Percentiles rank a stretch among this genome's conserved stretches.
These are phyloP conservation scores for Boletus vinaceobasis DNA, from an alignment of 768 basidiomycete genomes.

Conservation along the genomic window DNA sequence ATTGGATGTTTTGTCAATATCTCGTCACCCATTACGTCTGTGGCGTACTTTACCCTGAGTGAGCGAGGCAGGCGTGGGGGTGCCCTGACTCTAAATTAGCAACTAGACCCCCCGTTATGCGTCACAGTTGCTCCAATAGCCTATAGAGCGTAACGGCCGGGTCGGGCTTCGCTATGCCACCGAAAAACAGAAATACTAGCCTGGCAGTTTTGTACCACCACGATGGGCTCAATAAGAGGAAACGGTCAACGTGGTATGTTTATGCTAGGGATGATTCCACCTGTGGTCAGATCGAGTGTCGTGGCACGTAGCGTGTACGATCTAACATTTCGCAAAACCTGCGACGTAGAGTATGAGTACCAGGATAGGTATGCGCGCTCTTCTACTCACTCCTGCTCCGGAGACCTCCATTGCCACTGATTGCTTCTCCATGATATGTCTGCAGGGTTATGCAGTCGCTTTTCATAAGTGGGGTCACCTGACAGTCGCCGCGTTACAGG, in stretches of 20 bases:
- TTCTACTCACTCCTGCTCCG: conserved; percentile 58
- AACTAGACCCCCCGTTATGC: no score
- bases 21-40: no score
- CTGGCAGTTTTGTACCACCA: no score
- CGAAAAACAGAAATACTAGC: no score
- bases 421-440: conserved; percentile 52
- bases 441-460: conserved; percentile 48
- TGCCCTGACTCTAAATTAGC: no score
- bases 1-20: no score
- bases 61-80: no score
- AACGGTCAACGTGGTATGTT: conserved; percentile 45
- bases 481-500: no score
- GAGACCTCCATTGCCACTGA: conserved; percentile 75
- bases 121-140: no score
- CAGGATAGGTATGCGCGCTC: conserved; percentile 39
- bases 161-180: no score
- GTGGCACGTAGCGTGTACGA: conserved; percentile 66
- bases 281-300: conserved; percentile 53
- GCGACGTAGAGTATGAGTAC: conserved; percentile 55
- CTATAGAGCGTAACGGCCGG: no score
- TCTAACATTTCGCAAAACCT: conserved; percentile 42
- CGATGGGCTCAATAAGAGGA: conserved; percentile 34
- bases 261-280: conserved; percentile 45
- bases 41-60: no score
- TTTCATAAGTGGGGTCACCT: conserved; percentile 67